These are phyloP conservation scores for Neofusicoccum laricinum DNA, from an alignment of 2,329 filamentous ascomycete species.

Conservation along the genomic window DNA sequence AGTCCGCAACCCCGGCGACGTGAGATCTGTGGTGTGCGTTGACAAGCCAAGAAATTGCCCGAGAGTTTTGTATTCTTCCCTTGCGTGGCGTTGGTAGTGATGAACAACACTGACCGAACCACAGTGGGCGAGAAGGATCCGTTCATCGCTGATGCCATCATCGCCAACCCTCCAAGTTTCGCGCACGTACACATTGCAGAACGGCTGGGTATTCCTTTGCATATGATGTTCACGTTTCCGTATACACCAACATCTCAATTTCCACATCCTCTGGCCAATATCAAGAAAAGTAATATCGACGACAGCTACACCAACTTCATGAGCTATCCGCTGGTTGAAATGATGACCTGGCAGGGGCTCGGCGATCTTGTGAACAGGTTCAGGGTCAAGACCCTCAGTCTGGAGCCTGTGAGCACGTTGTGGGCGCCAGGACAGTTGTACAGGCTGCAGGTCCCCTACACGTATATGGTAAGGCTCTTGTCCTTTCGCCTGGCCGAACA, in stretches of 20 bases:
- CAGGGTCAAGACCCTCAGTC: slow-evolving; percentile 62
- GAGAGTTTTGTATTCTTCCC: too few relatives aligned
- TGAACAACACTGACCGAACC: neutral
- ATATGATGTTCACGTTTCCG: slow-evolving; percentile 89
- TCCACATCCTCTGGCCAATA: slow-evolving; percentile 73
- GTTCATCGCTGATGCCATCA: slow-evolving; percentile 81
- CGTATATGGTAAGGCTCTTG: slow-evolving; percentile 52
- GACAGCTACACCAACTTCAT: slow-evolving; percentile 75
- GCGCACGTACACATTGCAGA: slow-evolving; percentile 74
- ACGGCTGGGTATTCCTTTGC: slow-evolving; percentile 69
- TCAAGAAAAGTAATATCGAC: slow-evolving; percentile 70
- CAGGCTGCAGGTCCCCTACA: slow-evolving; percentile 70
- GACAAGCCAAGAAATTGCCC: too few relatives aligned
- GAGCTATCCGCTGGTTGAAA: slow-evolving; percentile 74
- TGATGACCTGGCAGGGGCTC: slow-evolving; percentile 65
- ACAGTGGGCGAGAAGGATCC: slow-evolving; percentile 59
- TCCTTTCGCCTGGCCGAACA: neutral
- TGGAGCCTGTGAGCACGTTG: slow-evolving; percentile 72
- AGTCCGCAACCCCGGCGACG: slow-evolving; percentile 7
- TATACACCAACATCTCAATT: slow-evolving; percentile 74
- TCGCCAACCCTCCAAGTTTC: slow-evolving; percentile 76
- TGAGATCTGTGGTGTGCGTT: too few relatives aligned
- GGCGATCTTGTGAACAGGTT: slow-evolving; percentile 77
- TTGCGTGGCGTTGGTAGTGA: slow-evolving; percentile 25
- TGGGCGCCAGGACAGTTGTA: slow-evolving; percentile 75